Base-by-base conservation (phyloP, 2,329 filamentous ascomycete genomes). In the Claviceps sorghi region DNA sequence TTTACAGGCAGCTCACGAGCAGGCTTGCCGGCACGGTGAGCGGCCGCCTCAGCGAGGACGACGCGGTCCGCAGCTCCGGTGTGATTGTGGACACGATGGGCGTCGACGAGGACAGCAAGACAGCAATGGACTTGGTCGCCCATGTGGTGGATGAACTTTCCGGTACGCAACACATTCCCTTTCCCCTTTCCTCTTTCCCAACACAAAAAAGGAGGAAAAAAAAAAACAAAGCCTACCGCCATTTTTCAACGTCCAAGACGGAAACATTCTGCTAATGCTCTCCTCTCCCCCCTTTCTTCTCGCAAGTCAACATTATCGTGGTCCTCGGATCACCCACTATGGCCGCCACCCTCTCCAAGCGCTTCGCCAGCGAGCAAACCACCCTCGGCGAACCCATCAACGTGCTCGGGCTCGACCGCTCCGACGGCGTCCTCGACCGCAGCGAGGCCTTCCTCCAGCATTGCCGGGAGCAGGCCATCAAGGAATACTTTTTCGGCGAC, bases 401-500 rank as follows among this genome's bases (percentile, higher is more conserved):
- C 4, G 79, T 97, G 2, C 73, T 97, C 48, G 82, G 83, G 53
- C 74, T 98, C 13, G 82, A 89, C 56, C 89, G 88, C 64, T 94
- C 89, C 0, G 86, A 88, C 38, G 93, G 93, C 26, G 89, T 87
- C 40, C 86, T 87, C 1, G 80, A 87, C 61, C 78, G 88, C 48
- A 84, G 89, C 57, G 79, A 83, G 40, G 64, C 70, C 0, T 94
- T 88, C 65, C 80, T 90, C 74, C 85, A 87, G 60, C 76, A 81
- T 17, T 70, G 80, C 5, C 79, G 86, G 45, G 86, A 94, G 61
- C 79, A 84, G 0, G 79, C 86, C 49, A 89, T 96, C 50, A 84
- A 86, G 58, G 84, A 90, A 60, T 98, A 98, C 68, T 98, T 98
- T 71, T 98, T 96, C 64, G 93, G 93, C 10, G 84, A 86, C 56